Evolutionary conservation across 805 yeast species (phyloP), one percentile per base, ranked within the genome.

Genomic region (Wickerhamiella slavikovae): DNA sequence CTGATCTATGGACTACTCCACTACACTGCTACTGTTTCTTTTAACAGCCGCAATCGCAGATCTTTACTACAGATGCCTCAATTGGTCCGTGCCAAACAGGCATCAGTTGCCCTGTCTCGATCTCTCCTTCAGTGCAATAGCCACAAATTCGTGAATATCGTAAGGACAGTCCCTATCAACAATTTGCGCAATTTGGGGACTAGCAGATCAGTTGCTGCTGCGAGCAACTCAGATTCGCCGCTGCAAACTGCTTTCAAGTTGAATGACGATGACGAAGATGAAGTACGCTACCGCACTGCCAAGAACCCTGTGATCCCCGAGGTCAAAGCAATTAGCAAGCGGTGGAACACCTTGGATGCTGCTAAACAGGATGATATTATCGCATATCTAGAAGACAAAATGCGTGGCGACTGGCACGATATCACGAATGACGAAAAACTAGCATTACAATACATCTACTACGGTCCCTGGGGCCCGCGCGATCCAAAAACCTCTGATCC

Each of bases 381-480:
- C 4, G 43, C 47, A 12, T 52, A 46, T 31, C 39, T 52, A 8
- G 55, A 52, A 27, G 54, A 49, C 32, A 31, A 38, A 18, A 46
- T 46, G 47, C 43, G 54, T 3, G 54, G 49, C 13, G 47, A 44
- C 32, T 52, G 57, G 57, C 36, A 31, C 20, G 37, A 35, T 7
- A 31, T 52, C 32, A 37, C 45, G 13, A 31, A 25, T 8, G 50
- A 43, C 17, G 57, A 52, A 35, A 42, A 42, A 39, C 38, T 40
- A 14, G 57, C 57, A 12, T 39, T 44, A 10, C 39, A 44, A 42
- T 49, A 29, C 32, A 39, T 49, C 10, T 43, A 44, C 39, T 50
- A 37, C 32, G 55, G 55, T 2, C 42, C 49, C 6, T 49, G 54
- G 54, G 55, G 55, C 1, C 52, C 54, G 4, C 40, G 55, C n/a